phyloP scores from a whole-genome alignment of 768 basidiomycete genomes.

The Piloderma croceum region DNA sequence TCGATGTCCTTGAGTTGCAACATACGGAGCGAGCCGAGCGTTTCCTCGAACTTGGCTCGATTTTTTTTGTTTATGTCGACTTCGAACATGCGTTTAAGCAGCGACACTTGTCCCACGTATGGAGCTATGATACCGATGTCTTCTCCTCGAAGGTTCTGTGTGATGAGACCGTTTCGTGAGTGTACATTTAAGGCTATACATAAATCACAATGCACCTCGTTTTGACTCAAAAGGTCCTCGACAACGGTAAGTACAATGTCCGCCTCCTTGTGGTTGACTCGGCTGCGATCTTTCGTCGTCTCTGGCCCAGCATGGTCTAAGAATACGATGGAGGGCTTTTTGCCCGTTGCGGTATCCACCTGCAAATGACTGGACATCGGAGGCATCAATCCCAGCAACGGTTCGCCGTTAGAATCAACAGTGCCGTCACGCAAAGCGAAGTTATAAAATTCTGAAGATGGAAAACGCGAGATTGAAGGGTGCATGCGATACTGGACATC shows the following conservation, averaged over 20 bases:
- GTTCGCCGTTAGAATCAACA: constrained; percentile 42
- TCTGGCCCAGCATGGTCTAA: constrained; percentile 75
- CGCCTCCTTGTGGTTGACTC: constrained; percentile 74
- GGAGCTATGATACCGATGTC: constrained; percentile 94
- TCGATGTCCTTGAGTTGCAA: constrained; percentile 66
- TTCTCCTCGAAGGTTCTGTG: constrained; percentile 53
- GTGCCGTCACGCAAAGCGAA: constrained; percentile 70
- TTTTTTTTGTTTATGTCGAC: constrained; percentile 44
- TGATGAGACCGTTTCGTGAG: not conserved
- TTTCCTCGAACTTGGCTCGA: constrained; percentile 42
- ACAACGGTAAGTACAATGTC: constrained; percentile 73
- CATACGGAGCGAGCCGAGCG: constrained; percentile 62
- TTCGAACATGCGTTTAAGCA: constrained; percentile 63
- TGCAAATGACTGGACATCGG: constrained; percentile 53
- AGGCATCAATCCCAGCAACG: constrained; percentile 49
- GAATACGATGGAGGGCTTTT: constrained; percentile 66
- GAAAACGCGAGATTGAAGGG: constrained; percentile 83
- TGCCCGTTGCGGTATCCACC: constrained; percentile 33
- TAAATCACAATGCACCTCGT: constrained; percentile 49
- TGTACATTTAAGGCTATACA: constrained; percentile 1
- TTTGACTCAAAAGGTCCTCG: constrained; percentile 73
- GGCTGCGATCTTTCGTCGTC: constrained; percentile 59
- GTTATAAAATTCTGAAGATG: constrained; percentile 78
- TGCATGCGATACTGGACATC: constrained; percentile 97
- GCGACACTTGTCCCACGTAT: constrained; percentile 80